Evolutionary conservation across 73 alveolate genomes (phyloP).

Genomic region (Paramecium primaurelia): DNA sequence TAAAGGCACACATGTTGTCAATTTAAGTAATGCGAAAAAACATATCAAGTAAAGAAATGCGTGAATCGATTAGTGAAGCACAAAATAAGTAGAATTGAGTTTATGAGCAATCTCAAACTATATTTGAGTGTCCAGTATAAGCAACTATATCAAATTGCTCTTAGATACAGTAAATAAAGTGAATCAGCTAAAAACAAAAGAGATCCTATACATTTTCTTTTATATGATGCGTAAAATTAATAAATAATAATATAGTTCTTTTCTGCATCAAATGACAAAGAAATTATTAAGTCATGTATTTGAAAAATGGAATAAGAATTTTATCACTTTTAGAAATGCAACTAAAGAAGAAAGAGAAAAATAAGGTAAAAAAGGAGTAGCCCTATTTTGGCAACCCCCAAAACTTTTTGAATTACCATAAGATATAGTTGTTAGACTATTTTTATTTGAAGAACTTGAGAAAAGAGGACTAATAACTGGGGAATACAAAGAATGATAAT

Average conservation of each 20-base stretch:
- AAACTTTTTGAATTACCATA: constrained; percentile 22
- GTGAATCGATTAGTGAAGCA: constrained; percentile 41
- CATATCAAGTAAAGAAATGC: constrained; percentile 23
- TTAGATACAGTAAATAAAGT: not conserved
- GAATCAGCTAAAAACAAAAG: not conserved
- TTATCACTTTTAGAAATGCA: not conserved
- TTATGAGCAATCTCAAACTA: constrained; percentile 14
- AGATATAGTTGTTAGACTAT: not conserved
- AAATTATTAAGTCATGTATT: not conserved
- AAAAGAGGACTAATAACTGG: constrained; percentile 11
- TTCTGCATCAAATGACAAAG: constrained; percentile 37
- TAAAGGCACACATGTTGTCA: constrained; percentile 42
- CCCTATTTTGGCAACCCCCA: constrained; percentile 43
- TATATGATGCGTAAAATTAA: constrained; percentile 16
- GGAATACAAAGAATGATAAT: not conserved
- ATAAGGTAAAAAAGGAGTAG: not conserved
- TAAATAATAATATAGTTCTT: not conserved
- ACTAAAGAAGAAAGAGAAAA: not conserved
- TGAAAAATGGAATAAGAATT: constrained; percentile 9
- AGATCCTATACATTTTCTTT: constrained; percentile 32
- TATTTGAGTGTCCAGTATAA: not conserved
- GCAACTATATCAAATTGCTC: not conserved
- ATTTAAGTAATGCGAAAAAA: constrained; percentile 18
- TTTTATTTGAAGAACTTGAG: constrained; percentile 29
- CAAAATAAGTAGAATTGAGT: constrained; percentile 15